Percentiles rank a stretch among this genome's conserved stretches.
These are phyloP conservation scores for Trichoderma atroviride DNA, from an alignment of 2,329 filamentous ascomycete genomes.

Conservation along the genomic window DNA sequence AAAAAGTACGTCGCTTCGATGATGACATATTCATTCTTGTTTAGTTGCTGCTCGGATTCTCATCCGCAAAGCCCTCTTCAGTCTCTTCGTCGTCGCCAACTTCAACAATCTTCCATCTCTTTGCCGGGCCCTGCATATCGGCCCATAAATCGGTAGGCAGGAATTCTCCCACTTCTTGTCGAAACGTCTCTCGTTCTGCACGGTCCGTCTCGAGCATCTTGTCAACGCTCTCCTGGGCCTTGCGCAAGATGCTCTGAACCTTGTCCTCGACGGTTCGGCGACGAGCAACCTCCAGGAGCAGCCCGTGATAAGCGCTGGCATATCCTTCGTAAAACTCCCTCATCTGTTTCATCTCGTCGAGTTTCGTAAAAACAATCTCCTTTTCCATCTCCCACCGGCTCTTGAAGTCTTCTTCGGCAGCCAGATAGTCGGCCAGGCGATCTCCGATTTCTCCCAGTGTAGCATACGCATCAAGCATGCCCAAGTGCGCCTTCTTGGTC, in stretches of 20 bases:
- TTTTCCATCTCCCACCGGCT: slow-evolving; percentile 75
- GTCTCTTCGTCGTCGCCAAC: slow-evolving; percentile 35
- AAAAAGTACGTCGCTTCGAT: not conserved
- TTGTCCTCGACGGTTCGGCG: slow-evolving; percentile 72
- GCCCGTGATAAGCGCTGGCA: slow-evolving; percentile 76
- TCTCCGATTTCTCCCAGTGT: slow-evolving; percentile 69
- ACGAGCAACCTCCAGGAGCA: slow-evolving; percentile 82
- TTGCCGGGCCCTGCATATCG: slow-evolving; percentile 65
- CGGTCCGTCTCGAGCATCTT: slow-evolving; percentile 74
- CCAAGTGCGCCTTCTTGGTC: slow-evolving; percentile 51
- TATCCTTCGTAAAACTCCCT: slow-evolving; percentile 87
- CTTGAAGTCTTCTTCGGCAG: slow-evolving; percentile 65
- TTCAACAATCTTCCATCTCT: slow-evolving; percentile 53
- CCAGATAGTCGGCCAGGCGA: slow-evolving; percentile 66
- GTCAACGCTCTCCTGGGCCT: slow-evolving; percentile 76
- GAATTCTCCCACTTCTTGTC: slow-evolving; percentile 80
- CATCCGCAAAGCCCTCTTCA: not conserved
- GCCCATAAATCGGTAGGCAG: slow-evolving; percentile 88
- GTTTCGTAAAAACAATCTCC: slow-evolving; percentile 65
- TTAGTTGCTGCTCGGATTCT: not conserved
- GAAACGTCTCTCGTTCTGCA: slow-evolving; percentile 74
- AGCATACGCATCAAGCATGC: slow-evolving; percentile 64
- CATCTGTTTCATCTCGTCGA: slow-evolving; percentile 76
- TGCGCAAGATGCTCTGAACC: slow-evolving; percentile 72
- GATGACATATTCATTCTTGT: not conserved